Evolutionary conservation across 345 rosid species (phyloP).

Genomic region (Capsella bursapastoris): DNA sequence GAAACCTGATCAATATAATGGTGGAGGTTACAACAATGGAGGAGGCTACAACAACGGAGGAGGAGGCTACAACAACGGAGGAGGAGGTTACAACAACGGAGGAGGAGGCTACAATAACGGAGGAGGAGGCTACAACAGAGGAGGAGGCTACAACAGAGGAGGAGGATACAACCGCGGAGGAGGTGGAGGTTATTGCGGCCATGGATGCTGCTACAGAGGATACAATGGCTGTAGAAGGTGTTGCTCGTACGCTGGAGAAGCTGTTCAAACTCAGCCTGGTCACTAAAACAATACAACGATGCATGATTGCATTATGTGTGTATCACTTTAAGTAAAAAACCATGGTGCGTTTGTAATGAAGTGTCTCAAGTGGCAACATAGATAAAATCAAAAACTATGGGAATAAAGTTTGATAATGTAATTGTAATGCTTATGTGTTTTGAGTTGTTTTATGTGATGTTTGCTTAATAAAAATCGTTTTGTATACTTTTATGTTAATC

Average conservation of each 20-base stretch:
- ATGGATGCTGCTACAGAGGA: conserved; percentile 20
- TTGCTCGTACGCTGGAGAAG: conserved; percentile 6
- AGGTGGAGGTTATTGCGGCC: background rate
- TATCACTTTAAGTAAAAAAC: background rate
- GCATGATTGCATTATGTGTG: conserved; percentile 19
- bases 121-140: background rate
- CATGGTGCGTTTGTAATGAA: conserved; percentile 6
- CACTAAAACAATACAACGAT: conserved; percentile 15
- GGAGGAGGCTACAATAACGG: background rate
- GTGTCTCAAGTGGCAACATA: background rate
- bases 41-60: background rate
- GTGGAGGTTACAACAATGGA: background rate
- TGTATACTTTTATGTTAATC: background rate
- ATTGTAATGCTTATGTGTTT: conserved; percentile 11
- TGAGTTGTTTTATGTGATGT: background rate
- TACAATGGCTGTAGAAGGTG: conserved; percentile 10
- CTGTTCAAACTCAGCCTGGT: conserved; percentile 25
- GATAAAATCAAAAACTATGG: background rate
- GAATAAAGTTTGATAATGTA: conserved; percentile 15
- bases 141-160: background rate
- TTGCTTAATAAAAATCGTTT: conserved; percentile 13
- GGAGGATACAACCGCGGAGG: background rate
- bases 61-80: background rate
- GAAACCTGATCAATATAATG: background rate
- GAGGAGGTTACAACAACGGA: background rate